These are phyloP conservation scores for Backusella parvicylindrica DNA, from an alignment of 192 early-diverging fungal genomes.

Conservation along the genomic window DNA sequence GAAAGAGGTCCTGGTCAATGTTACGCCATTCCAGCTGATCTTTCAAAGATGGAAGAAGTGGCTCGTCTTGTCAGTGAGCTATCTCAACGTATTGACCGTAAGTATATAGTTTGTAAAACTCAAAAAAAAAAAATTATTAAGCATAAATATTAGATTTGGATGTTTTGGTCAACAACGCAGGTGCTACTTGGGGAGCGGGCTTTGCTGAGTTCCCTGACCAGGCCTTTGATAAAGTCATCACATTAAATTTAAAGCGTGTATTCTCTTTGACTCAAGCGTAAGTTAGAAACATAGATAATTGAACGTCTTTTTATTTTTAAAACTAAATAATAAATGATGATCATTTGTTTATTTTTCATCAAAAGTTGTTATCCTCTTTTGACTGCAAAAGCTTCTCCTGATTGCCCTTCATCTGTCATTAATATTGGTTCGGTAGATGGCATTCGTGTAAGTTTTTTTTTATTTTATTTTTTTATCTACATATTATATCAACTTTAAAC, in stretches of 20 bases:
- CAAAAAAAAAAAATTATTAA: neutral
- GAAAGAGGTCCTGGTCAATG: conserved; percentile 66
- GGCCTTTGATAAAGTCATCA: conserved; percentile 75
- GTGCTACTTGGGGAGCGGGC: conserved; percentile 57
- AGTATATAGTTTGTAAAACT: neutral
- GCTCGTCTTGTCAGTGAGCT: conserved; percentile 55
- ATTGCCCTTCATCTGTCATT: conserved; percentile 75
- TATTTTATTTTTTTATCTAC: no score
- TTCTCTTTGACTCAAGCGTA: conserved; percentile 77
- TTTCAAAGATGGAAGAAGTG: conserved; percentile 57
- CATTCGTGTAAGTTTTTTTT: conserved; percentile 29
- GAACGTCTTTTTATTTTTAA: no score
- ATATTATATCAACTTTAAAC: neutral
- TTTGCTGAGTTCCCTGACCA: conserved; percentile 55
- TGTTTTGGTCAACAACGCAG: conserved; percentile 87
- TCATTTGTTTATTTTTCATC: neutral
- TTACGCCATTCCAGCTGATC: conserved; percentile 69
- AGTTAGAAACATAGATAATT: conserved; percentile 10
- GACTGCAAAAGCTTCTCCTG: conserved; percentile 44
- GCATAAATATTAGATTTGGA: conserved; percentile 56
- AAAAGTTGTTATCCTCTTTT: conserved; percentile 62
- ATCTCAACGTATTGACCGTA: conserved; percentile 53
- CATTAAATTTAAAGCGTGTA: conserved; percentile 78
- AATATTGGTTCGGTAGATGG: conserved; percentile 83
- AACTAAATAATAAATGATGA: neutral